A percentile compares a stretch with the other conserved stretches of the same genome.
phyloP scores from a whole-genome alignment of 257 asterid genomes.

The Solanum chilense region DNA sequence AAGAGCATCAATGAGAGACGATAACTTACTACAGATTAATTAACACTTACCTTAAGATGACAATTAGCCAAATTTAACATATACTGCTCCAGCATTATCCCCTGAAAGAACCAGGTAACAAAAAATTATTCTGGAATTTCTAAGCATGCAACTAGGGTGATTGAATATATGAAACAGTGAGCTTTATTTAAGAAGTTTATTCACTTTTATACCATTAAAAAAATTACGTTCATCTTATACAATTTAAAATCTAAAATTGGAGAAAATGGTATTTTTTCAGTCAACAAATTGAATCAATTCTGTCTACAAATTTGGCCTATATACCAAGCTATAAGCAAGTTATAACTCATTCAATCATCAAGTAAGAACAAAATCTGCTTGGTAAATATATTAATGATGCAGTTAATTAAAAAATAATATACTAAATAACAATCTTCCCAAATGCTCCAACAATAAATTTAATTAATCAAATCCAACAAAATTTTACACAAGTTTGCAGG shows the following conservation, averaged over 20 bases:
- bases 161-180: not conserved
- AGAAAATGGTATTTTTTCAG: not conserved
- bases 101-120: constrained; percentile 30
- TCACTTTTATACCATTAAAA: not conserved
- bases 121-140: not conserved
- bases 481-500: not conserved
- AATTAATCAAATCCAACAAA: not conserved
- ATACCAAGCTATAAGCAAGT: not conserved
- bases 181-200: not conserved
- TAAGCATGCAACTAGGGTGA: not conserved
- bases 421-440: not conserved
- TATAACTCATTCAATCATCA: not conserved
- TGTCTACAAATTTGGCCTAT: not conserved
- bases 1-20: not conserved
- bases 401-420: not conserved
- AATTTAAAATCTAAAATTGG: not conserved
- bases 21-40: not conserved
- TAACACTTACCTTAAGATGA: constrained; percentile 50
- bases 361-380: not conserved
- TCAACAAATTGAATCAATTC: not conserved
- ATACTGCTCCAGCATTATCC: constrained; percentile 88
- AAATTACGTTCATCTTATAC: not conserved
- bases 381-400: not conserved
- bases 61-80: constrained; percentile 68
- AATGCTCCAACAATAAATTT: not conserved